Percentiles rank a stretch among this genome's conserved stretches.
Conservation (phyloP, 148 eudicot genomes). For the Gaultheria prostrata region DNA sequence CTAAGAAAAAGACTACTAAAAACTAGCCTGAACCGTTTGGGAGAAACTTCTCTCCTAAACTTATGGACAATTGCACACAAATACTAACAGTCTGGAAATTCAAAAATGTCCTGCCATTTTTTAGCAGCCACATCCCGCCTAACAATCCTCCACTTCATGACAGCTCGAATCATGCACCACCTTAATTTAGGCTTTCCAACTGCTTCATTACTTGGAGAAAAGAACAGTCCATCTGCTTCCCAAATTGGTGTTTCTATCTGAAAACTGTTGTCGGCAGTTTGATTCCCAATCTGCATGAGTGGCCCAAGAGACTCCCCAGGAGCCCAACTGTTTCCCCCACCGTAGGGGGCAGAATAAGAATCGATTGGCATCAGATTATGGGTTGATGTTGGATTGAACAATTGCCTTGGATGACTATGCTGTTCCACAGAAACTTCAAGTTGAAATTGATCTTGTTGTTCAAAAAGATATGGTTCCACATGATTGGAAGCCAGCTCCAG, state of each 20-base stretch:
- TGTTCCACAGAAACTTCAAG: constrained; percentile 36
- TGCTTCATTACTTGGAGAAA: constrained; percentile 23
- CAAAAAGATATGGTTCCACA: constrained; percentile 30
- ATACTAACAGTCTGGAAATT: neutral
- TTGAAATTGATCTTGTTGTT: constrained; percentile 28
- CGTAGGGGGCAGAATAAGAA: constrained; percentile 22
- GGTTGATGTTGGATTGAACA: constrained; percentile 17
- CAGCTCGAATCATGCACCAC: constrained; percentile 73
- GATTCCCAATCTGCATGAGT: constrained; percentile 20
- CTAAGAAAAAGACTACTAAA: neutral
- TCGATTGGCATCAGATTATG: constrained; percentile 23
- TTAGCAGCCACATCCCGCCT: constrained; percentile 49
- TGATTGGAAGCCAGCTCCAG: constrained; percentile 28
- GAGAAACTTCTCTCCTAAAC: neutral
- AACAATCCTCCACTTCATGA: constrained; percentile 58
- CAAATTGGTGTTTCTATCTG: constrained; percentile 31
- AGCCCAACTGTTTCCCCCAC: constrained; percentile 28
- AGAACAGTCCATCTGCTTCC: constrained; percentile 34
- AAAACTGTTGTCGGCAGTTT: constrained; percentile 21
- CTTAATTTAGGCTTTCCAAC: constrained; percentile 42
- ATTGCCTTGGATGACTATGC: constrained; percentile 29
- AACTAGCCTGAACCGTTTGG: neutral
- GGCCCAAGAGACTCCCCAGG: constrained; percentile 19
- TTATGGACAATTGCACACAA: neutral
- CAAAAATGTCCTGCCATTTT: constrained; percentile 27